Conservation (phyloP, 495 filamentous ascomycete species). For the Hyaloscypha bicolor region DNA sequence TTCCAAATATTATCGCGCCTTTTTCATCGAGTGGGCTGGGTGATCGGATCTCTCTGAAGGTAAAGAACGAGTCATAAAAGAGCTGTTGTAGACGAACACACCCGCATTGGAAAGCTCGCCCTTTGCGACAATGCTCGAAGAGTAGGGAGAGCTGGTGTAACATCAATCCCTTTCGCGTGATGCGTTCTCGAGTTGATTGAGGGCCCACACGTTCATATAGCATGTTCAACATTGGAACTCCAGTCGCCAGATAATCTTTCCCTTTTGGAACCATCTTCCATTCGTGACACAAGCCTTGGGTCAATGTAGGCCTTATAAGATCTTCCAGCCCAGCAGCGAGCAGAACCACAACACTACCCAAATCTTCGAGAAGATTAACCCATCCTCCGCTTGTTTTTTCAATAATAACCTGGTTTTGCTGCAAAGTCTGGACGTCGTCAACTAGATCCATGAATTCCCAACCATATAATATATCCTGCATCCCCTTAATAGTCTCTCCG, state of each 20-base stretch:
- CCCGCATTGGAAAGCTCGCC: not conserved
- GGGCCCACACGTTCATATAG: conserved; percentile 2
- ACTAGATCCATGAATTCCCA: too few relatives aligned
- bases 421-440: too few relatives aligned
- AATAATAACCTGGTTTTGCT: too few relatives aligned
- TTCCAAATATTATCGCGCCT: conserved; percentile 8
- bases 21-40: not conserved
- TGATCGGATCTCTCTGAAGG: not conserved
- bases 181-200: not conserved
- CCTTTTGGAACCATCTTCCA: conserved; percentile 9
- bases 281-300: not conserved
- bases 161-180: not conserved
- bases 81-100: conserved; percentile 8
- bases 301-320: not conserved
- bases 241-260: conserved; percentile 4
- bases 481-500: too few relatives aligned
- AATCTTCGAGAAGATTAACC: not conserved
- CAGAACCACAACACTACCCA: conserved; percentile 4
- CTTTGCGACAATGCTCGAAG: not conserved
- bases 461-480: too few relatives aligned
- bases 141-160: not conserved
- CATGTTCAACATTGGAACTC: conserved; percentile 4
- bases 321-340: conserved; percentile 4
- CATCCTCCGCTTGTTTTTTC: not conserved
- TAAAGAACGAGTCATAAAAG: not conserved